Evolutionary conservation across 2,329 filamentous ascomycete species (phyloP), one percentile per base, ranked within the genome.

Genomic region (Ambrosiella beaveri): DNA sequence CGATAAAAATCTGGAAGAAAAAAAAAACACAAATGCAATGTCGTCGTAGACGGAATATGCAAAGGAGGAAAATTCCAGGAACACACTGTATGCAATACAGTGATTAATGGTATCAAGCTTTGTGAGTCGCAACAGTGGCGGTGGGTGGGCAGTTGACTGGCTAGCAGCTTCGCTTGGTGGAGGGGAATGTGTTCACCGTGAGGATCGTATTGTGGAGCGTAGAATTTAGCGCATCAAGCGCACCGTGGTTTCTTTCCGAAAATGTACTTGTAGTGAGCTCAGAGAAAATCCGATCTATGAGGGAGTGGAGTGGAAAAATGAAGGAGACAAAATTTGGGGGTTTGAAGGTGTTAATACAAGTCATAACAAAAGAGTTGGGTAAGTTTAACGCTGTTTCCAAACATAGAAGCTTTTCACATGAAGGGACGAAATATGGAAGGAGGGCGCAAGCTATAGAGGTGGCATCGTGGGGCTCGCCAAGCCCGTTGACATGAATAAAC

Each of bases 61-160:
- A 54, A 54, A 54, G 52, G 37, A 54, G 39, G 38, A 54, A 54
- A 54, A 54, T 39, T 41, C n/a, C 52, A 54, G 52, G 38, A 54
- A 54, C 52, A 54, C 37, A 54, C 5, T 35, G 17, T 54, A 54
- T 13, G 52, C 39, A 54, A 19, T 51, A 51, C 47, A 19, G 47
- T 35, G 19, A 51, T 35, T 7, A 35, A 51, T 27, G 3, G n/a
- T 41, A n/a, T 41, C n/a, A 6, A 41, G 39, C n/a, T 11, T 51
- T 36, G 15, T 51, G 47, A n/a, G 13, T 51, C 15, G 47, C n/a
- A 41, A 6, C n/a, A n/a, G 39, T n/a, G 39, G 47, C 6, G 47
- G 13, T 27, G 17, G n/a, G 19, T 15, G 8, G 47, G 47, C 11
- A 36, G 45, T 51, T 11, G 47, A n/a, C 47, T 37, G 39, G 47